Conservation (phyloP, 1,284 basidiomycete genomes). For the Garcileccinum viscosum region DNA sequence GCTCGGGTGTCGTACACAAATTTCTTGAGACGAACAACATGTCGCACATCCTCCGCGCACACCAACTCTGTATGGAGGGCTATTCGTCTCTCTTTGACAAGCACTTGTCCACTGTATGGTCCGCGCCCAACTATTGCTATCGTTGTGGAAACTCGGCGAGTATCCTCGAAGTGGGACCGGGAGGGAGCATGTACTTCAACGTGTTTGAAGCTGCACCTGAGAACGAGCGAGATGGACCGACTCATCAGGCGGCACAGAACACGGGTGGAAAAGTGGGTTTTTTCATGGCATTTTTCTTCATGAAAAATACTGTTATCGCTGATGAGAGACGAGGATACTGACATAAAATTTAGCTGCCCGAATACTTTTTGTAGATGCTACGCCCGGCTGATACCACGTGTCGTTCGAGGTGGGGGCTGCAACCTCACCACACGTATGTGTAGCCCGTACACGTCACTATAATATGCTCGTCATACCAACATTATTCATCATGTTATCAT, state of each 20-base stretch:
- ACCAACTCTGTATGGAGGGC: conserved; percentile 99
- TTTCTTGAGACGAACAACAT: conserved; percentile 95
- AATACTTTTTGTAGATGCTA: conserved; percentile 64
- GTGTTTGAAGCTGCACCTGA: conserved; percentile 99
- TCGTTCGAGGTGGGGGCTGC: conserved; percentile 10
- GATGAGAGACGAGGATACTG: conserved; percentile 10
- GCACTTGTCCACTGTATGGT: conserved; percentile 97
- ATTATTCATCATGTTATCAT: conserved; percentile 10
- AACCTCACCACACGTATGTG: conserved; percentile 8
- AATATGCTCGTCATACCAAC: conserved; percentile 2
- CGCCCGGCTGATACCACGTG: background rate
- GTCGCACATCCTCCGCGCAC: conserved; percentile 96
- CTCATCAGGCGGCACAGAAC: conserved; percentile 73
- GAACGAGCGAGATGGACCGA: conserved; percentile 88
- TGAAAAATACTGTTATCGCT: background rate
- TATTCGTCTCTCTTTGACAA: conserved; percentile 95
- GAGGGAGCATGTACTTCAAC: conserved; percentile 91
- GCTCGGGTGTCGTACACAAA: conserved; percentile 97
- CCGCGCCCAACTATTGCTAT: conserved; percentile 98
- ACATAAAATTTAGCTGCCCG: conserved; percentile 58
- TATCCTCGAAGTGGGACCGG: conserved; percentile 95
- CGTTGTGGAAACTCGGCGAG: conserved; percentile 97
- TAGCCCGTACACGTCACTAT: background rate
- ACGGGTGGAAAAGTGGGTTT: conserved; percentile 68
- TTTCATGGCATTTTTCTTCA: background rate